Percentiles rank a stretch among this genome's conserved stretches.
These are phyloP conservation scores for Obelidium mucronatum DNA, from an alignment of 192 early-diverging fungal genomes.

Conservation along the genomic window DNA sequence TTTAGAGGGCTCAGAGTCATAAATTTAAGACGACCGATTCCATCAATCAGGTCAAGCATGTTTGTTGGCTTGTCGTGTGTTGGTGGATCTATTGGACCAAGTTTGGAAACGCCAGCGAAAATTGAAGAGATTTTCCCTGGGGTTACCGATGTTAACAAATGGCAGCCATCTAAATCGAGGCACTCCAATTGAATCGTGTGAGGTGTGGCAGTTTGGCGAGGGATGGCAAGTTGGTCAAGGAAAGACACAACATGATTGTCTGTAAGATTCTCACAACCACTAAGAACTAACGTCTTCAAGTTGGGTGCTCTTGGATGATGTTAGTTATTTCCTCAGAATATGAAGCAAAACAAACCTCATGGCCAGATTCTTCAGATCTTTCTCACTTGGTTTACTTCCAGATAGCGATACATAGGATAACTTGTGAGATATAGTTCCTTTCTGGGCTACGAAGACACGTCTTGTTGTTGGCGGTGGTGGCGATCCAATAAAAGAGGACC, in stretches of 20 bases:
- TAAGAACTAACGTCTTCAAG: background rate
- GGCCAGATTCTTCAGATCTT: constrained; percentile 9
- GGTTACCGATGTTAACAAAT: background rate
- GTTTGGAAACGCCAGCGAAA: background rate
- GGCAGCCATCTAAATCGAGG: constrained; percentile 30
- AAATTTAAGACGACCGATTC: constrained; percentile 22
- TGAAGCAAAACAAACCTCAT: no score
- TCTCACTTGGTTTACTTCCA: background rate
- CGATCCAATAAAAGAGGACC: constrained; percentile 26
- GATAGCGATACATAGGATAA: constrained; percentile 14
- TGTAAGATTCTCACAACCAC: constrained; percentile 20
- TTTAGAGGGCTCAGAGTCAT: constrained; percentile 14
- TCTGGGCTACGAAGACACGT: background rate
- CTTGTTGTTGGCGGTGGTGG: background rate
- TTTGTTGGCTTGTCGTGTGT: background rate
- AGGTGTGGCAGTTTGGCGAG: no score
- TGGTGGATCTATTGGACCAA: background rate
- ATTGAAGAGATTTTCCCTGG: background rate
- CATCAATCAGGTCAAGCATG: constrained; percentile 32
- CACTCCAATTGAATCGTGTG: background rate
- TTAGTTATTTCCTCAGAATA: no score
- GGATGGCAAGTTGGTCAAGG: background rate
- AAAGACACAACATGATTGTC: constrained; percentile 5
- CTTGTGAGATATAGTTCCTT: constrained; percentile 2
- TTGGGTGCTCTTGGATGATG: no score